Evolutionary conservation across 2,329 filamentous ascomycete species (phyloP), one percentile per base, ranked within the genome.

Genomic region (Scedosporium apiospermum): DNA sequence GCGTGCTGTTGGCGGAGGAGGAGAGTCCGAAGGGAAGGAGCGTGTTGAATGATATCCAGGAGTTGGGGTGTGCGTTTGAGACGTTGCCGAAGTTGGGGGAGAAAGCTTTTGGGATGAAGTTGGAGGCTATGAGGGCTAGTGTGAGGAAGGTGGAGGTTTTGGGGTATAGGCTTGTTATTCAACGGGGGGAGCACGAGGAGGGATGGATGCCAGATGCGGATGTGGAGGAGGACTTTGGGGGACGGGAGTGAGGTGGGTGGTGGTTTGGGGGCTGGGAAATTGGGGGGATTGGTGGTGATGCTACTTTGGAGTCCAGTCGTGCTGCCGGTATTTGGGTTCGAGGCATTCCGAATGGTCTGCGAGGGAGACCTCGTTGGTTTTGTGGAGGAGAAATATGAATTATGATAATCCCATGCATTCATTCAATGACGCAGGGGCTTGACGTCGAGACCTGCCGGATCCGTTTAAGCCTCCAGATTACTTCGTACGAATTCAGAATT

Each of bases 121-220:
- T 91, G 76, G 85, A 87, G 49, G 88, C 93, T 1, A 96, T 97
- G 89, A 83, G 88, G 69, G 84, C 85, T 71, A 96, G 91, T 73
- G 92, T 99, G 27, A 87, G 89, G 71, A 99, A 99, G 80, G 95
- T 99, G 10, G 95, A 99, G 81, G 87, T 85, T 67, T 84, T 93
- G 26, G 87, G 92, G 34, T 99, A 98, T 74, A 91, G 92, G 3
- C 84, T 97, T 67, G 86, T 88, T 34, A 90, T 99, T 23, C 82
- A 95, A 61, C 93, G 93, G 0, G 90, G 88, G 61, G 95, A 99
- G 78, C 79, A 92, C 65, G 93, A 93, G 0, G 90, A 89, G 71
- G 93, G 93, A 0, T 98, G 93, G 93, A 83, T 95, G 71, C 93
- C 93, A 3, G 93, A 96, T 71, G 74, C 90, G 71, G 65, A 66